Evolutionary conservation across 2,329 filamentous ascomycete genomes (phyloP), one percentile per base, ranked within the genome.

Genomic region (Pseudogymnoascus verrucosus): DNA sequence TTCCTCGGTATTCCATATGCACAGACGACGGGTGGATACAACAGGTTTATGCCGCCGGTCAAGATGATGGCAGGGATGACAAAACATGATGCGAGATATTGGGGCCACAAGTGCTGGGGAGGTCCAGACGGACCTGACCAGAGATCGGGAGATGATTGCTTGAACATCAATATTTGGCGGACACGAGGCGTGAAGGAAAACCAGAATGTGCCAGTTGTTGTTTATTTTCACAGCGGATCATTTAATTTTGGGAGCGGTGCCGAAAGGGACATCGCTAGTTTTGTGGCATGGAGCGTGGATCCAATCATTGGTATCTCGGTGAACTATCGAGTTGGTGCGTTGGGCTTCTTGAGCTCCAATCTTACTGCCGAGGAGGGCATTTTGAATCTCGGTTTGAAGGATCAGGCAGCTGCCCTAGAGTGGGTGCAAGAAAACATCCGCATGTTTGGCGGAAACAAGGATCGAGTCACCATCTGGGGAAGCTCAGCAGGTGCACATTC

Each of bases 281-380:
- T 89, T 74, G 80, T 87, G 12, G 77, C 81, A 14, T 86, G 81
- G 75, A 74, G 79, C 3, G 72, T 74, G 19, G 70, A 75, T 59
- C 80, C 80, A 11, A 74, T 88, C 54, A 75, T 88, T 21, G 82
- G 77, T 60, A 79, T 87, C 62, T 81, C 78, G 71, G 80, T 86
- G 70, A 83, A 82, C 73, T 84, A 89, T 72, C 79, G 87, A 6
- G 80, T 89, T 44, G 84, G 84, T 5, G 81, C 83, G 2, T 76
- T 90, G 69, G 89, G 89, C 0, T 91, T 92, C 74, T 73, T 89
- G 59, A 80, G 83, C 21, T 85, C 80, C n/a, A 73, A 74, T 12
- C 66, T 81, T 62, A 77, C 83, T 31, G 76, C 79, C 12, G 79
- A 79, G 36, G 80, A 80, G 61, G 86, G 84, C 0, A 68, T 83